phyloP scores from a whole-genome alignment of 306 rosid genomes.

The Ormosia emarginata region DNA sequence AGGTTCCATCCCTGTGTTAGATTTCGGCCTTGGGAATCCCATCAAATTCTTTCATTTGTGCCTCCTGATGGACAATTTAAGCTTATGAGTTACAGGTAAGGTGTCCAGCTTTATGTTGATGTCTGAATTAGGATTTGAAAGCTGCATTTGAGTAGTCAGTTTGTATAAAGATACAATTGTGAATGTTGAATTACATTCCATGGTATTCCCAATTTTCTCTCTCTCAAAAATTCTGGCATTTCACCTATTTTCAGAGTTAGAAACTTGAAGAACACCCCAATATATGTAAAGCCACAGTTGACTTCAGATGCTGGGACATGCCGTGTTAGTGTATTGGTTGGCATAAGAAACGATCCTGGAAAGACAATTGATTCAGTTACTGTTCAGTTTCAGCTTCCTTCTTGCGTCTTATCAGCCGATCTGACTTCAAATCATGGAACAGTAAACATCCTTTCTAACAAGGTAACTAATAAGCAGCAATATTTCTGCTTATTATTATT shows the following conservation, averaged over 20 bases:
- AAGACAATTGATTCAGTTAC: slow-evolving; percentile 68
- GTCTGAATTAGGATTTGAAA: slow-evolving; percentile 9
- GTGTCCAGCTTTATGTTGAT: neutral
- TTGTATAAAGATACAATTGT: neutral
- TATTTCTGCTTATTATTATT: neutral
- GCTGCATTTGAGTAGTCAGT: neutral
- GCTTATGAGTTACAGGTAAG: slow-evolving; percentile 90
- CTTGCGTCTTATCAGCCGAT: slow-evolving; percentile 76
- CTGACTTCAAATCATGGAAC: slow-evolving; percentile 82
- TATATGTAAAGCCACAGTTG: slow-evolving; percentile 90
- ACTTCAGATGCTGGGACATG: slow-evolving; percentile 77
- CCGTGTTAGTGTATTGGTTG: slow-evolving; percentile 76
- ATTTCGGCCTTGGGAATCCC: slow-evolving; percentile 85
- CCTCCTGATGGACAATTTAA: slow-evolving; percentile 97
- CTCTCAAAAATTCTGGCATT: slow-evolving; percentile 13
- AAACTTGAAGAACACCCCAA: slow-evolving; percentile 82
- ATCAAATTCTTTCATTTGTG: slow-evolving; percentile 88
- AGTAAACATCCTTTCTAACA: slow-evolving; percentile 68
- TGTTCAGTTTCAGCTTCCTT: slow-evolving; percentile 75
- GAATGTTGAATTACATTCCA: neutral
- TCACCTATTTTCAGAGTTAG: slow-evolving; percentile 60
- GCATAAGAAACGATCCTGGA: slow-evolving; percentile 84
- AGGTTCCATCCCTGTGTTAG: slow-evolving; percentile 93
- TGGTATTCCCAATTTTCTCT: neutral
- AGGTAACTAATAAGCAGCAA: slow-evolving; percentile 47